These are phyloP conservation scores for Echites panduratus DNA, from an alignment of 257 asterid species.

Conservation along the genomic window DNA sequence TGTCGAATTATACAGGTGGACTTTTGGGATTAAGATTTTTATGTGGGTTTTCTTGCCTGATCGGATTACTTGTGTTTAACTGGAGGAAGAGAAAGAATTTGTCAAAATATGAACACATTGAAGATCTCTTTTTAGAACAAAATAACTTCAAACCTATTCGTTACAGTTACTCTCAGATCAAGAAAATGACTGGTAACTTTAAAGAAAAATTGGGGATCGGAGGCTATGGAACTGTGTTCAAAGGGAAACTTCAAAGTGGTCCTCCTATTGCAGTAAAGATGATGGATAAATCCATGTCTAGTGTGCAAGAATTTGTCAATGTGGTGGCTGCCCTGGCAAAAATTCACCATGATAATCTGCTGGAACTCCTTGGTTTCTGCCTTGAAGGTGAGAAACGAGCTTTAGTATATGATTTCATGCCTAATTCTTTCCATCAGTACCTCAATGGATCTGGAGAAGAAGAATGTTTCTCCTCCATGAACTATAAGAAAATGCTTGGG, in stretches of 20 bases:
- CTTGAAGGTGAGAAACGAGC: conserved; percentile 36
- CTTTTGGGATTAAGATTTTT: conserved; percentile 28
- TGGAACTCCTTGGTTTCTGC: conserved; percentile 43
- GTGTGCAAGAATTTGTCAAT: conserved; percentile 35
- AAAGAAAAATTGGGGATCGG: conserved; percentile 44
- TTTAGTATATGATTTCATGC: conserved; percentile 36
- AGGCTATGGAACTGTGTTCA: conserved; percentile 37
- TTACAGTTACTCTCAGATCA: conserved; percentile 37
- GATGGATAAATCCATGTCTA: conserved; percentile 24
- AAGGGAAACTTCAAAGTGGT: conserved; percentile 48
- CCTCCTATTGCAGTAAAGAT: conserved; percentile 40
- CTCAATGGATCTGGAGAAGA: conserved; percentile 5
- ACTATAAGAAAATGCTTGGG: conserved; percentile 26
- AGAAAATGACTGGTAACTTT: conserved; percentile 40
- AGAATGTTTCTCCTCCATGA: conserved; percentile 15
- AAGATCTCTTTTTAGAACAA: conserved; percentile 29
- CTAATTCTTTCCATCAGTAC: conserved; percentile 34
- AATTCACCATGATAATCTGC: conserved; percentile 33
- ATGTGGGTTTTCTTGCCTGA: conserved; percentile 30
- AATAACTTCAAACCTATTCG: conserved; percentile 33
- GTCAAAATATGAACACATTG: conserved; percentile 28
- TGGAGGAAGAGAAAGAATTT: conserved; percentile 23
- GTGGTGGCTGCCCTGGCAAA: conserved; percentile 33
- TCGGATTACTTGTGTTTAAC: conserved; percentile 25
- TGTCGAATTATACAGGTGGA: conserved; percentile 21